Conservation (phyloP, 768 basidiomycete genomes). For the Agaricus blazei region DNA sequence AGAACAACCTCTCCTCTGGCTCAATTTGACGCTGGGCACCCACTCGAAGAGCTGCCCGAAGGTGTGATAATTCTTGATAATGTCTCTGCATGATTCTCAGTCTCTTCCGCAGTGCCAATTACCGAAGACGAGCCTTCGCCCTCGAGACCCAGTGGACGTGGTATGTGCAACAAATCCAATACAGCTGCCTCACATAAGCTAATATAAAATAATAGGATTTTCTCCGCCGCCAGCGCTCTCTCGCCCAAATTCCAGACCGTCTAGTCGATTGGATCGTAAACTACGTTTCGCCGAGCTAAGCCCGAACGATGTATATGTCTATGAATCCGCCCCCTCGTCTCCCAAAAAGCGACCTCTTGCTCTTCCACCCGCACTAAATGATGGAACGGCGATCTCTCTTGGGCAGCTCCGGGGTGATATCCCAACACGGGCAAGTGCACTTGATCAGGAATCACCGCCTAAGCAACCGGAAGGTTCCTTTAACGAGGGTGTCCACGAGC, state of each 20-base stretch:
- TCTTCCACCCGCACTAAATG: conserved; percentile 44
- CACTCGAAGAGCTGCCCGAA: conserved; percentile 12
- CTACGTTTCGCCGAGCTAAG: conserved; percentile 75
- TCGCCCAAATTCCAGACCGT: conserved; percentile 49
- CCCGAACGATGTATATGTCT: conserved; percentile 74
- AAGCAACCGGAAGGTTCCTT: neutral
- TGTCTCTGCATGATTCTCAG: neutral
- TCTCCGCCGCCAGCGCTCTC: conserved; percentile 43
- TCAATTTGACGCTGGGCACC: neutral
- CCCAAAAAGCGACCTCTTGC: conserved; percentile 59
- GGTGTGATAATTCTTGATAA: conserved; percentile 1
- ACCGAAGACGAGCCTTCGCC: conserved; percentile 11
- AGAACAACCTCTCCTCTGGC: neutral
- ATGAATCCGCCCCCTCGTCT: conserved; percentile 76
- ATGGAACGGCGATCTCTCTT: conserved; percentile 34
- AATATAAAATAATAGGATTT: conserved; percentile 15
- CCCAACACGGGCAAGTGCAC: conserved; percentile 5
- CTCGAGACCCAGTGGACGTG: conserved; percentile 7
- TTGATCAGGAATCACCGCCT: neutral
- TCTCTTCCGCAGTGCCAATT: conserved; percentile 13
- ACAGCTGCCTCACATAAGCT: neutral
- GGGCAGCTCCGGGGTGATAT: conserved; percentile 30
- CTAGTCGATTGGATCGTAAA: conserved; percentile 50
- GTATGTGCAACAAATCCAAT: neutral
- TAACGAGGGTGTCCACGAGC: conserved; percentile 18